Base-by-base conservation (phyloP, 345 rosid species). In the Eucalyptus polyanthemos region DNA sequence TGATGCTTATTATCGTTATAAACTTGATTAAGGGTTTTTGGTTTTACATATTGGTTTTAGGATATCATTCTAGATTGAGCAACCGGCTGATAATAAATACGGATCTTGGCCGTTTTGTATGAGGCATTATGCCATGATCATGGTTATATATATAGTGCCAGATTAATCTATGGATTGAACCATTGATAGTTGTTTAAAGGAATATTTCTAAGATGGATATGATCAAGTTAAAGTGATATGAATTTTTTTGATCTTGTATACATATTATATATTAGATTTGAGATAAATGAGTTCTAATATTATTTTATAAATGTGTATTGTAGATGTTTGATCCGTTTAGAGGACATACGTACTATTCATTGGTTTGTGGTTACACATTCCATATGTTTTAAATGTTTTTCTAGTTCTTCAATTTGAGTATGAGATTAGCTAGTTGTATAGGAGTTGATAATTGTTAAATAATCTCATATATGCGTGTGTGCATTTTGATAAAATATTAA, bases 71-170 rank as follows among this genome's bases (percentile, higher is more conserved):
- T 60, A 11, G 69, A 29, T 13, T 27, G 8, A 27, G 69, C 31
- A 27, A 60, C 1, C 1, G 0, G 31, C 4, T 6, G 2, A 60
- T 60, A 60, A 60, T 60, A 60, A 0, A 34, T 12, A 14, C 0
- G 15, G 69, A 60, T 60, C 31, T 27, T 27, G 34, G 16, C 69
- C 2, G 16, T 13, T 3, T 12, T 60, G 9, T 60, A 27, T 1
- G 8, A 3, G 15, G 16, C 16, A 6, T 60, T 60, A 11, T 60
- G 16, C 6, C 4, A 1, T 27, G 31, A 60, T 29, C 16, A 27
- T 60, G 31, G 15, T 60, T 60, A 29, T 2, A 60, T 60, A 60
- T 27, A 11, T 5, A 60, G 4, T 13, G 15, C 14, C 6, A 25
- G 1, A 58, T 25, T 58, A 58, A 58, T 58, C 27, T 24, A 58